Base-by-base conservation (phyloP, 2,329 filamentous ascomycete genomes). In the Oidium heveae region DNA sequence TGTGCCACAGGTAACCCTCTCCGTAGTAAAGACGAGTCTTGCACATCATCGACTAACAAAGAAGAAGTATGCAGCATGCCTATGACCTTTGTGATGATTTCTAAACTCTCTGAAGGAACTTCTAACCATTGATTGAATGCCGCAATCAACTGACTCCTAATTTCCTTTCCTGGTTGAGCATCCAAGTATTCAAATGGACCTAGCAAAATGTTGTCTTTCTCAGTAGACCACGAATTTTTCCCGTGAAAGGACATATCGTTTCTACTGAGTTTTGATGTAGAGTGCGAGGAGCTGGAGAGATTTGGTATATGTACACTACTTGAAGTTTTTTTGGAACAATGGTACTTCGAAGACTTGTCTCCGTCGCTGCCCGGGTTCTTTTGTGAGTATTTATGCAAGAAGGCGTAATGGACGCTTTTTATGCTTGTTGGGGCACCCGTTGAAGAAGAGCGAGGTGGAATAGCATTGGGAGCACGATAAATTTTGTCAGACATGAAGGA, bases 21-120 rank as follows among this genome's bases (percentile, higher is more conserved):
- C 43, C 86, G 80, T 32, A 93, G 73, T 58, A 79, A 68, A 1
- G 83, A 87, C 44, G 75, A 79, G 68, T 94, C 86, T 69, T 94
- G 84, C 7, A 94, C 86, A 66, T 94, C 87, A 68, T 94, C 86
- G 55, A 93, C 77, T 24, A 93, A 76, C 55, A 93, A 71, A 3
- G 84, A 88, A 2, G 86, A 80, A 41, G 86, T 89, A 68, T 93
- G 86, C 50, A 93, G 74, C 84, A 89, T 89, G 61, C 81, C 82
- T 12, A 93, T 77, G 4, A 87, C 84, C 57, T 77, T 78, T 32
- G 82, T 88, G 62, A 93, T 89, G 57, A 87, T 72, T 44, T 76
- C 75, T 55, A 93, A 72, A 60, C 77, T 79, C 56, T 78, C 74
- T 9, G 73, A 66, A 0, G 86, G 85, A 20, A 93, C 84, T 55